phyloP scores from a whole-genome alignment of 352 stramenopile genomes.

The Globisporangium canariense region DNA sequence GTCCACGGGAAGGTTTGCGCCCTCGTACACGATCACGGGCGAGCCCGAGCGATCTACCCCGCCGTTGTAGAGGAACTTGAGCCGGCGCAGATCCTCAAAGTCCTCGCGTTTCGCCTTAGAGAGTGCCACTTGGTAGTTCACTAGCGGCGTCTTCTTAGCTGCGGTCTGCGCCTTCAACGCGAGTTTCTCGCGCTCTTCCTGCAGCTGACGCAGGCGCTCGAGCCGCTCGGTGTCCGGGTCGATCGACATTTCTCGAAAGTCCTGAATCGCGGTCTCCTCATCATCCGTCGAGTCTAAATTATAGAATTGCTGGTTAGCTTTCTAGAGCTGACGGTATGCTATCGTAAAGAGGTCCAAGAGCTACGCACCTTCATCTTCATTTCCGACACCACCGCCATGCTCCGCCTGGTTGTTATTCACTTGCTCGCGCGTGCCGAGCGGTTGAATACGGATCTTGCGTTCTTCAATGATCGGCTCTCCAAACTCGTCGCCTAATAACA shows the following conservation, averaged over 20 bases:
- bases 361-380: constrained; percentile 16
- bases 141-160: constrained; percentile 13
- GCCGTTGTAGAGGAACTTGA: constrained; percentile 63
- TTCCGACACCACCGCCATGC: constrained; percentile 12
- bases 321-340: no score
- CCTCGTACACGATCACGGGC: constrained; percentile 72
- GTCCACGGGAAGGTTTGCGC: constrained; percentile 38
- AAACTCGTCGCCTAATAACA: constrained; percentile 46
- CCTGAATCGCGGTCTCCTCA: constrained; percentile 39
- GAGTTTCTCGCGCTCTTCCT: constrained; percentile 30
- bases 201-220: constrained; percentile 32
- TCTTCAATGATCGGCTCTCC: constrained; percentile 80
- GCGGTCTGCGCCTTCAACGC: constrained; percentile 13
- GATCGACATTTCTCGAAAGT: constrained; percentile 55
- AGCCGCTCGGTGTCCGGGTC: constrained; percentile 59
- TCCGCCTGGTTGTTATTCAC: constrained; percentile 15
- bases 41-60: constrained; percentile 65
- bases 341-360: not conserved
- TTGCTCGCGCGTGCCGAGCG: constrained; percentile 17
- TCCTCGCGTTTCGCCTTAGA: constrained; percentile 44
- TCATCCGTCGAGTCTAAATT: constrained; percentile 21
- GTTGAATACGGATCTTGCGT: constrained; percentile 72
- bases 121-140: constrained; percentile 42
- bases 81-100: constrained; percentile 50
- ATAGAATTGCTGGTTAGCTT: not conserved